Conservation (phyloP, 2,329 filamentous ascomycete genomes). For the Fusarium compactum region DNA sequence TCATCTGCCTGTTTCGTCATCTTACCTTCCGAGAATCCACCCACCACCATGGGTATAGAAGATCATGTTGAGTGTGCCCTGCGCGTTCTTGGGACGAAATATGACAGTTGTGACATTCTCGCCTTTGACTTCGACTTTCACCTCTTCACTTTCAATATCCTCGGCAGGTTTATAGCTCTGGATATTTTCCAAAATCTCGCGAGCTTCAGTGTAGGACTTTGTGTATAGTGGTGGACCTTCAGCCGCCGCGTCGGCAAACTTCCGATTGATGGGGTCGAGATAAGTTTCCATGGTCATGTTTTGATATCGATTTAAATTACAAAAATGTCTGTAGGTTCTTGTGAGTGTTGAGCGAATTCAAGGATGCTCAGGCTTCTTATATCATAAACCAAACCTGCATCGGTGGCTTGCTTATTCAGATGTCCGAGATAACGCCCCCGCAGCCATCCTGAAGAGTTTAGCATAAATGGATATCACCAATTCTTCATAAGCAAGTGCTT, state of each 20-base stretch:
- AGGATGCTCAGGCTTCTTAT: not conserved
- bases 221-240: conserved; percentile 23
- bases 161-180: conserved; percentile 16
- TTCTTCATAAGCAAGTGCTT: conserved; percentile 23
- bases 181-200: conserved; percentile 22
- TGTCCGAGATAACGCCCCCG: not conserved
- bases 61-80: conserved; percentile 27
- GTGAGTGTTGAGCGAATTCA: rapidly evolving
- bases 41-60: conserved; percentile 32
- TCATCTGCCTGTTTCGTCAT: rapidly evolving
- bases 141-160: conserved; percentile 6
- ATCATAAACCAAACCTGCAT: not conserved
- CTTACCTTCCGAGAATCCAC: conserved; percentile 33
- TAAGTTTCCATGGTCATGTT: conserved; percentile 7
- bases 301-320: rapidly evolving
- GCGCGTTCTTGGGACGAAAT: conserved; percentile 3
- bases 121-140: conserved; percentile 10
- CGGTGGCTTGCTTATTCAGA: not conserved
- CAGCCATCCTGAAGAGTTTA: not conserved
- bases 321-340: rapidly evolving
- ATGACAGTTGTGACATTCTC: conserved; percentile 3
- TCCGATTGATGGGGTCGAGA: conserved; percentile 20
- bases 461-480: not conserved
- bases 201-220: conserved; percentile 27
- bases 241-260: conserved; percentile 17